phyloP scores from a whole-genome alignment of 441 rosid genomes.

The Pelargonium myrrhifolium region DNA sequence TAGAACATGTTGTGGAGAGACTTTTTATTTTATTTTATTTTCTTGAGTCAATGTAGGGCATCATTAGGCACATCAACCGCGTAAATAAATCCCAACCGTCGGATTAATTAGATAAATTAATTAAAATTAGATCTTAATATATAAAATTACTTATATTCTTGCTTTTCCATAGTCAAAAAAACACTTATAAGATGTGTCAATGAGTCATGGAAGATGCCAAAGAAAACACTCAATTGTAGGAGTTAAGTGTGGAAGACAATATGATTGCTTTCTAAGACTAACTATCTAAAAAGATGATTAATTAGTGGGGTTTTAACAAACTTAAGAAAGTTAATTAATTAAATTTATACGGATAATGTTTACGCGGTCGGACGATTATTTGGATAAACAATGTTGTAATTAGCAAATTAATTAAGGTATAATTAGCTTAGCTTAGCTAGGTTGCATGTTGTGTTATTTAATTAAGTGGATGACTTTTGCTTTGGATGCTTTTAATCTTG shows the following conservation, averaged over 20 bases:
- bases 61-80: not conserved
- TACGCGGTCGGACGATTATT: too few species aligned
- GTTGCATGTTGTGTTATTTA: too few species aligned
- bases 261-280: not conserved
- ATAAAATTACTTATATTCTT: not conserved
- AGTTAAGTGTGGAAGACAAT: not conserved
- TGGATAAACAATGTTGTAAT: too few species aligned
- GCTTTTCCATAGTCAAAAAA: not conserved
- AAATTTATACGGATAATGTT: too few species aligned
- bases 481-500: not conserved
- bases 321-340: not conserved
- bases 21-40: too few species aligned
- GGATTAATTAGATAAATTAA: not conserved
- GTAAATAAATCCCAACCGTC: not conserved
- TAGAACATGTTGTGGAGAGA: too few species aligned
- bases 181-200: not conserved
- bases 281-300: too few species aligned
- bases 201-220: not conserved
- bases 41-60: not conserved
- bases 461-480: too few species aligned
- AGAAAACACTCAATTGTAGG: not conserved
- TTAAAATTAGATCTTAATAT: too few species aligned
- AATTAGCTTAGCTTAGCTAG: too few species aligned
- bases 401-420: too few species aligned
- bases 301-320: not conserved